phyloP scores from a whole-genome alignment of 2,329 filamentous ascomycete genomes.

The Colletotrichum camelliae region DNA sequence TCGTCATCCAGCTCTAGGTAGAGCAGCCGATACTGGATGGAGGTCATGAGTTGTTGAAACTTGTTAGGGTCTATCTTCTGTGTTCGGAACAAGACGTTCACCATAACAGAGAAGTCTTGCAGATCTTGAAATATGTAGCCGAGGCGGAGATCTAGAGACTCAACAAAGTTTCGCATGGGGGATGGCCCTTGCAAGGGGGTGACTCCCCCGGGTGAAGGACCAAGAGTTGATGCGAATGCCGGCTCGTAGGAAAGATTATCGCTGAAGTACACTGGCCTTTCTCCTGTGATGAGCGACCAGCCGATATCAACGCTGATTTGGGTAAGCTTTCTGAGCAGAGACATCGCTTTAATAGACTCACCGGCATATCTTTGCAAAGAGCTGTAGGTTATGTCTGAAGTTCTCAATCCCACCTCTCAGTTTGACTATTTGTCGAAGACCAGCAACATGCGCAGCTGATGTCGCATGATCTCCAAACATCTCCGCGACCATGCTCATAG shows the following conservation, averaged over 20 bases:
- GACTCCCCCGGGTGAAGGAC: neutral
- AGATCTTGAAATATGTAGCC: slow-evolving; percentile 32
- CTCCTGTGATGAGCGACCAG: slow-evolving; percentile 29
- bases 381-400: slow-evolving; percentile 27
- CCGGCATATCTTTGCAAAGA: slow-evolving; percentile 34
- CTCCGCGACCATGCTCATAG: slow-evolving; percentile 7
- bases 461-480: neutral
- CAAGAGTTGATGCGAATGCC: slow-evolving; percentile 24
- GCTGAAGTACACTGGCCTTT: slow-evolving; percentile 27
- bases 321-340: neutral
- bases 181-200: neutral
- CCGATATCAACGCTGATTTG: slow-evolving; percentile 30
- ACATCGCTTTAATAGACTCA: slow-evolving; percentile 11
- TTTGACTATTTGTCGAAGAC: slow-evolving; percentile 26
- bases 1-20: neutral
- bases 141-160: slow-evolving; percentile 27
- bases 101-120: slow-evolving; percentile 31
- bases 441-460: neutral
- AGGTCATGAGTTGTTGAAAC: slow-evolving; percentile 8
- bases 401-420: slow-evolving; percentile 29
- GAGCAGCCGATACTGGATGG: slow-evolving; percentile 10
- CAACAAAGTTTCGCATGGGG: neutral
- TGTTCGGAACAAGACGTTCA: slow-evolving; percentile 26
- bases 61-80: slow-evolving; percentile 30
- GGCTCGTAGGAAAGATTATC: neutral